A percentile compares a stretch with the other conserved stretches of the same genome.
Evolutionary conservation across 163 green algal species (phyloP).

Genomic region (Scenedesmus sp.): DNA sequence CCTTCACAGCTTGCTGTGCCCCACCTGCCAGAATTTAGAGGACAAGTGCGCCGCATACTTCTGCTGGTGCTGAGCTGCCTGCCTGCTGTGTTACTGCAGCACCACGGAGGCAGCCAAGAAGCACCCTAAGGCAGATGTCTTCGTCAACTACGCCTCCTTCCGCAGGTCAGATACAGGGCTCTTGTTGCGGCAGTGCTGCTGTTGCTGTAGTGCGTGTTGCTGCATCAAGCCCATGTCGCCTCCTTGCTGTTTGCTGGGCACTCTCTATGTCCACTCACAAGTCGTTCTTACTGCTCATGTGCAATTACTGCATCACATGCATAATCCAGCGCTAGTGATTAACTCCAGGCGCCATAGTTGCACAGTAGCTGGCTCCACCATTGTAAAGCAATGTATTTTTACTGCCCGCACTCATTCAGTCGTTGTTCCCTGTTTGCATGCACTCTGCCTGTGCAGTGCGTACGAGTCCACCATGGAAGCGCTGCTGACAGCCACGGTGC

Average conservation of each 20-base stretch:
- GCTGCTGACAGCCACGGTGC: constrained; percentile 88
- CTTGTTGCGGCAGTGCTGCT: too few relatives aligned
- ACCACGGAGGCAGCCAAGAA: constrained; percentile 81
- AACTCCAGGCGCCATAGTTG: too few relatives aligned
- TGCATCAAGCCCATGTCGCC: neutral
- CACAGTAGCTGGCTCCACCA: too few relatives aligned
- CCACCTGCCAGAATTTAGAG: neutral
- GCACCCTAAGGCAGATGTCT: constrained; percentile 91
- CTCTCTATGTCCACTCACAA: too few relatives aligned
- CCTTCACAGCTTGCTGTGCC: neutral
- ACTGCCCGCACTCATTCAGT: too few relatives aligned
- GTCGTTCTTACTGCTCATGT: too few relatives aligned
- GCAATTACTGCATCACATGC: too few relatives aligned
- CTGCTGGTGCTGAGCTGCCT: neutral
- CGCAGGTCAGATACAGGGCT: constrained; percentile 70
- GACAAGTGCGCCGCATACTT: neutral
- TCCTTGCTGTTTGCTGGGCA: too few relatives aligned
- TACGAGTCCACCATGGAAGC: constrained; percentile 93
- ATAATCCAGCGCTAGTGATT: too few relatives aligned
- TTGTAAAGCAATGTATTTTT: too few relatives aligned
- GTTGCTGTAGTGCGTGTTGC: neutral
- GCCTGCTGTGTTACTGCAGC: constrained; percentile 59
- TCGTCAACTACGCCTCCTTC: constrained; percentile 97
- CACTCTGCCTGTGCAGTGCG: constrained; percentile 82
- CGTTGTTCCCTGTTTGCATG: too few relatives aligned